These are phyloP conservation scores for Zasmidium angulare DNA, from an alignment of 2,329 filamentous ascomycete genomes.

Conservation along the genomic window DNA sequence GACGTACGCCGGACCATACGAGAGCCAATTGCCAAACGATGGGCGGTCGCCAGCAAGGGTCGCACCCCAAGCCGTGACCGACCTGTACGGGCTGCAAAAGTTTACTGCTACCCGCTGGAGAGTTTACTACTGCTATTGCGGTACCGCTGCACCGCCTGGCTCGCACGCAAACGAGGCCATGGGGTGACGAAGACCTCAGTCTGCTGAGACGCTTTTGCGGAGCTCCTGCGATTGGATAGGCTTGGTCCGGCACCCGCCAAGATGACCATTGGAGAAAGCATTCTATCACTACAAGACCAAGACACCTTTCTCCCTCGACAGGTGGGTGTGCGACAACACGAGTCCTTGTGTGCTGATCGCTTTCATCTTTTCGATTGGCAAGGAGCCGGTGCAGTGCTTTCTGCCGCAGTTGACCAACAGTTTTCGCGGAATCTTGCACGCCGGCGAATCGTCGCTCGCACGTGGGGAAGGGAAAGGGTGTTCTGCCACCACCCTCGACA, in stretches of 20 bases:
- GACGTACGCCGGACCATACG: background rate
- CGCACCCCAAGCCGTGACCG: background rate
- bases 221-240: background rate
- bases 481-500: conserved; percentile 2
- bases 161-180: background rate
- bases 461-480: conserved; percentile 8
- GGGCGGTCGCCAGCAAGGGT: background rate
- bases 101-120: background rate
- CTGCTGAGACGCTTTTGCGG: background rate
- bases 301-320: background rate
- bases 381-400: conserved; percentile 4
- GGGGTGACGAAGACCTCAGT: background rate
- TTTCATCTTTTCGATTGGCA: conserved; percentile 5
- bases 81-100: background rate
- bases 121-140: background rate
- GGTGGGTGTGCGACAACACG: conserved; percentile 3
- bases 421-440: conserved; percentile 10
- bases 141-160: background rate
- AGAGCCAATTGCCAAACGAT: background rate
- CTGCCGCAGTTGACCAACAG: conserved; percentile 4
- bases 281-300: no score
- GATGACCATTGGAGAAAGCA: background rate
- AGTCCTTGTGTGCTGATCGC: conserved; percentile 11
- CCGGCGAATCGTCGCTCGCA: conserved; percentile 4
- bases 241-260: background rate